A percentile compares a stretch with the other conserved stretches of the same genome.
These are phyloP conservation scores for Calonectria naviculata DNA, from an alignment of 2,329 filamentous ascomycete genomes.

Conservation along the genomic window DNA sequence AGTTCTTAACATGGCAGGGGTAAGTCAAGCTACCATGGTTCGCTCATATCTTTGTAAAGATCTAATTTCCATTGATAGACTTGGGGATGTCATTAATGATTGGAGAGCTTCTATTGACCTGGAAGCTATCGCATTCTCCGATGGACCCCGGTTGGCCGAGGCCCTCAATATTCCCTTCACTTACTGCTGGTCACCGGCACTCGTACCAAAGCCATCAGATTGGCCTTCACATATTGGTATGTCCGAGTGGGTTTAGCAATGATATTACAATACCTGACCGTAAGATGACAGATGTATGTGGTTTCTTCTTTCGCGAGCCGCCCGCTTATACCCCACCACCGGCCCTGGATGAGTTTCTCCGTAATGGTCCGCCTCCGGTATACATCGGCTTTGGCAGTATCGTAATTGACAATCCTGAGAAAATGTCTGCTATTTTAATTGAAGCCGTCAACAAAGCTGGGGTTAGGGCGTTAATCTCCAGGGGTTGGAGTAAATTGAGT, in stretches of 20 bases:
- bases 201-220: slow-evolving; percentile 74
- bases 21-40: slow-evolving; percentile 23
- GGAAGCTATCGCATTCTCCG: slow-evolving; percentile 56
- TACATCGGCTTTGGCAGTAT: slow-evolving; percentile 82
- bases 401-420: slow-evolving; percentile 75
- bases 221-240: slow-evolving; percentile 71
- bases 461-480: slow-evolving; percentile 75
- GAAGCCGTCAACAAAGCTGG: slow-evolving; percentile 72
- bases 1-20: slow-evolving; percentile 84
- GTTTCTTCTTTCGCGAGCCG: slow-evolving; percentile 72
- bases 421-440: slow-evolving; percentile 74
- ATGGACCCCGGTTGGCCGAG: slow-evolving; percentile 77
- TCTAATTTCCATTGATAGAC: slow-evolving; percentile 17
- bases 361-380: slow-evolving; percentile 66
- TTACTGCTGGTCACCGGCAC: slow-evolving; percentile 80
- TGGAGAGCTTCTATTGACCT: slow-evolving; percentile 28
- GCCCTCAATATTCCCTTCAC: slow-evolving; percentile 78
- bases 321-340: slow-evolving; percentile 64
- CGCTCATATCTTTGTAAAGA: not conserved
- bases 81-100: slow-evolving; percentile 33
- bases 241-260: not conserved
- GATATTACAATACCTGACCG: too few relatives aligned
- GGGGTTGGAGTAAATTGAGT: slow-evolving; percentile 78
- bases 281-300: slow-evolving; percentile 57
- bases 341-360: slow-evolving; percentile 66